Percentiles rank a stretch among this genome's conserved stretches.
phyloP scores from a whole-genome alignment of 495 filamentous ascomycete genomes.

The Amphirosellinia nigrospora region DNA sequence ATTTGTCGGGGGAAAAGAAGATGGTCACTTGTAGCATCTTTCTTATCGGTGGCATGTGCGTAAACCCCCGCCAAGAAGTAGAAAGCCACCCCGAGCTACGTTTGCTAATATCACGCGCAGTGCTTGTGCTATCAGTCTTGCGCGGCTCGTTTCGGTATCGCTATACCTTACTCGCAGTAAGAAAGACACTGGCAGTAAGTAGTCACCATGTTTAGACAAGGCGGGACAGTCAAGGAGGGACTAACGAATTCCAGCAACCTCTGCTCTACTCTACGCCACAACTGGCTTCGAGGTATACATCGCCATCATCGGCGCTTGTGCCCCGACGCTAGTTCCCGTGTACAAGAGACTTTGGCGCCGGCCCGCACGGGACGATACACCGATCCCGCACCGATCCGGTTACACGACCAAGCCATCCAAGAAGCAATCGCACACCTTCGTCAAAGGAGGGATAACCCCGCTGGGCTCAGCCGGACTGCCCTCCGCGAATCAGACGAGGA shows the following conservation, averaged over 20 bases:
- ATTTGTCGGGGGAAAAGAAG: constrained; percentile 37
- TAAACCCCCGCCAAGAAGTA: not conserved
- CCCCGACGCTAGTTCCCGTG: constrained; percentile 14
- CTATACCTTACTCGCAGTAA: not conserved
- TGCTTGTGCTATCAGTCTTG: constrained; percentile 9
- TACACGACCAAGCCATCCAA: constrained; percentile 17
- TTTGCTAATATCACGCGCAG: constrained; percentile 8
- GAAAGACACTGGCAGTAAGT: constrained; percentile 21
- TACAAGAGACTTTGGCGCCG: constrained; percentile 5
- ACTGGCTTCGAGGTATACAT: constrained; percentile 22
- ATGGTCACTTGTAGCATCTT: constrained; percentile 16
- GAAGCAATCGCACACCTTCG: not conserved
- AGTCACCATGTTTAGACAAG: not conserved
- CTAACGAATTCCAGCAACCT: constrained; percentile 13
- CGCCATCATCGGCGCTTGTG: constrained; percentile 23
- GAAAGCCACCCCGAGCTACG: not conserved
- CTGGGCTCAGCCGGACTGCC: constrained; percentile 8
- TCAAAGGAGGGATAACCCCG: not conserved
- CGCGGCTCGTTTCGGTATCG: constrained; percentile 13
- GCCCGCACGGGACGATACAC: not conserved
- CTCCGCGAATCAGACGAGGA: constrained; percentile 26
- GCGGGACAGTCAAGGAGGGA: not conserved
- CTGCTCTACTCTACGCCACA: constrained; percentile 10
- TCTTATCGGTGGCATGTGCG: constrained; percentile 24
- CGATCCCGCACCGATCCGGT: constrained; percentile 7